Conservation (phyloP, 148 eudicot genomes). For the Oxyria digyna region DNA sequence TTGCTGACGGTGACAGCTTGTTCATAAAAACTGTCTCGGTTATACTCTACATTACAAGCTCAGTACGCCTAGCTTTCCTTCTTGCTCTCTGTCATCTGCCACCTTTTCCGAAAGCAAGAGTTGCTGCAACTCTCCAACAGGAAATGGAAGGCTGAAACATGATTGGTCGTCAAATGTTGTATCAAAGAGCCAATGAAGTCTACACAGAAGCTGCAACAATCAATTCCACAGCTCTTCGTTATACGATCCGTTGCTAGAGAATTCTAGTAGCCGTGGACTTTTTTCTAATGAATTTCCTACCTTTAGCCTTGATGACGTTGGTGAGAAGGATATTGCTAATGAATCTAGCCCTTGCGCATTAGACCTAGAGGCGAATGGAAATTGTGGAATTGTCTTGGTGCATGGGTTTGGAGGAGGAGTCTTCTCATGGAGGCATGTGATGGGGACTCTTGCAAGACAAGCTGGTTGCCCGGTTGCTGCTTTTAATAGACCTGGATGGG, state of each 20-base stretch:
- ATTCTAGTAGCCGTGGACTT: conserved; percentile 29
- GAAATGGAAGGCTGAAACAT: conserved; percentile 21
- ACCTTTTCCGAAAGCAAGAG: conserved; percentile 30
- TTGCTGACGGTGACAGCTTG: conserved; percentile 81
- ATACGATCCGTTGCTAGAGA: conserved; percentile 60
- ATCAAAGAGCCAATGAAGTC: conserved; percentile 33
- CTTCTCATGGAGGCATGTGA: conserved; percentile 96
- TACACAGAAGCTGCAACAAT: conserved; percentile 74
- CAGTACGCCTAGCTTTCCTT: conserved; percentile 60
- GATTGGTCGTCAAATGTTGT: conserved; percentile 35
- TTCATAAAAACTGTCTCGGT: conserved; percentile 61
- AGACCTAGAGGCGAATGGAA: conserved; percentile 42
- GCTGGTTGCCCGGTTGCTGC: conserved; percentile 73
- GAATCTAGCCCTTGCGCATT: conserved; percentile 24
- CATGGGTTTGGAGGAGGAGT: conserved; percentile 99
- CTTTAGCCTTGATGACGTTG: conserved; percentile 43
- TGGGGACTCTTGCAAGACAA: conserved; percentile 66
- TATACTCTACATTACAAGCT: conserved; percentile 82
- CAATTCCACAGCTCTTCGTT: conserved; percentile 55
- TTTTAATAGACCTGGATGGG: conserved; percentile 98
- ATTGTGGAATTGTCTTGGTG: conserved; percentile 67
- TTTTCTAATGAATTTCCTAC: conserved; percentile 57
- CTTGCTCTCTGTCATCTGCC: conserved; percentile 60
- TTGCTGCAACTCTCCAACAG: conserved; percentile 24
- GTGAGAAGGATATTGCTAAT: conserved; percentile 31